phyloP scores from a whole-genome alignment of 192 early-diverging fungal species.

The Coemansia sp. region DNA sequence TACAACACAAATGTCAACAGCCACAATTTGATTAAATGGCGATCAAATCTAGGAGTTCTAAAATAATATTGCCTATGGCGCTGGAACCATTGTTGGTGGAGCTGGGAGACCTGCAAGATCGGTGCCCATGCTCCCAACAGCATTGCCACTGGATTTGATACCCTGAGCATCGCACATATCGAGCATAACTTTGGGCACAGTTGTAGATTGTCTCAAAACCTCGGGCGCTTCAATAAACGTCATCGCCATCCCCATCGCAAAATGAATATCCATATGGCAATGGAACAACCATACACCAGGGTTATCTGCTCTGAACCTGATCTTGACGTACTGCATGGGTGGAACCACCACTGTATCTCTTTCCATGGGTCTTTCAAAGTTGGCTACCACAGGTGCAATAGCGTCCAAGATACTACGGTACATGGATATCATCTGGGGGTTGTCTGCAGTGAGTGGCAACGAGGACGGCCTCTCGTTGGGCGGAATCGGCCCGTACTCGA shows the following conservation, averaged over 20 bases:
- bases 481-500: slow-evolving; percentile 55
- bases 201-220: slow-evolving; percentile 28
- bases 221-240: slow-evolving; percentile 71
- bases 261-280: slow-evolving; percentile 65
- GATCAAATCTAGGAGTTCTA: neutral
- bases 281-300: slow-evolving; percentile 80
- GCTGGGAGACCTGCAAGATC: slow-evolving; percentile 60
- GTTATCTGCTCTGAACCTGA: slow-evolving; percentile 76
- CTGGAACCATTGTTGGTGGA: slow-evolving; percentile 6
- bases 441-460: neutral
- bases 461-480: neutral
- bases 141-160: slow-evolving; percentile 64
- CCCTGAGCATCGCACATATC: slow-evolving; percentile 61
- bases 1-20: too few relatives aligned
- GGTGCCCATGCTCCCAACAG: slow-evolving; percentile 65
- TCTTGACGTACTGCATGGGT: slow-evolving; percentile 55
- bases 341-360: slow-evolving; percentile 73
- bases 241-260: slow-evolving; percentile 67
- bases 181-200: slow-evolving; percentile 44
- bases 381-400: neutral
- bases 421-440: neutral
- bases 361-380: slow-evolving; percentile 26
- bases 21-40: too few relatives aligned
- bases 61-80: neutral
- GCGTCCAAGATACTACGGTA: neutral